Conservation (phyloP, 2,329 filamentous ascomycete genomes). For the Colletotrichum trifolii region DNA sequence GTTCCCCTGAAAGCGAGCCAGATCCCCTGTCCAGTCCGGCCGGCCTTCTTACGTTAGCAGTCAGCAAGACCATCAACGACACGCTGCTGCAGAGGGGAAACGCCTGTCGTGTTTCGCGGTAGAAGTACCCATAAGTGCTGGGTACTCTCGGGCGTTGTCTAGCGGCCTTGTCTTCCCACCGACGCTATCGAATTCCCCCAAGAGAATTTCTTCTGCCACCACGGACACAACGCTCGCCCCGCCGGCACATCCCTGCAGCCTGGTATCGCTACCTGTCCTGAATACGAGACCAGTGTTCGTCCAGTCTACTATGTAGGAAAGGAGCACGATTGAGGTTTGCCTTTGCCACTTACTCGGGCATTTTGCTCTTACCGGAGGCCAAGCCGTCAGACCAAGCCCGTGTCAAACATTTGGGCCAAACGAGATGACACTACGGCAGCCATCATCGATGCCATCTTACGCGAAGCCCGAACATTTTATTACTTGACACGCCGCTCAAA, state of each 20-base stretch:
- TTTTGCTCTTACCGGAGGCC: no score
- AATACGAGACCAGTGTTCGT: constrained; percentile 36
- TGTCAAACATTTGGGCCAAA: no score
- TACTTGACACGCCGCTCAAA: no score
- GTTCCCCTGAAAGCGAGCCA: constrained; percentile 32
- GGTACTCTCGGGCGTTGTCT: constrained; percentile 27
- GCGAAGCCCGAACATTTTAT: no score
- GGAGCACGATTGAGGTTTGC: constrained; percentile 1
- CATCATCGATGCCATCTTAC: background rate
- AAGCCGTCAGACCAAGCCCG: no score
- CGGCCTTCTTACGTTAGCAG: background rate
- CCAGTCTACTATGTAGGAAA: no score
- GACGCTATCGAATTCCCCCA: constrained; percentile 30
- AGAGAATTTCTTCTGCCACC: constrained; percentile 26
- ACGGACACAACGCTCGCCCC: constrained; percentile 22
- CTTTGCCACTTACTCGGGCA: background rate
- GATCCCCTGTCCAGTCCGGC: constrained; percentile 29
- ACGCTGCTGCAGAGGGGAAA: no score
- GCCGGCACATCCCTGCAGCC: constrained; percentile 34
- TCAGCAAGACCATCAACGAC: no score
- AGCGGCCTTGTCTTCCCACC: constrained; percentile 31
- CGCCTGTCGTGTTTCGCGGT: no score
- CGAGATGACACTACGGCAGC: no score
- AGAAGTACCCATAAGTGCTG: background rate
- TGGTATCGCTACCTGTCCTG: constrained; percentile 33